A percentile compares a stretch with the other conserved stretches of the same genome.
Conservation (phyloP, 306 rosid genomes). For the Mucuna pruriens region DNA sequence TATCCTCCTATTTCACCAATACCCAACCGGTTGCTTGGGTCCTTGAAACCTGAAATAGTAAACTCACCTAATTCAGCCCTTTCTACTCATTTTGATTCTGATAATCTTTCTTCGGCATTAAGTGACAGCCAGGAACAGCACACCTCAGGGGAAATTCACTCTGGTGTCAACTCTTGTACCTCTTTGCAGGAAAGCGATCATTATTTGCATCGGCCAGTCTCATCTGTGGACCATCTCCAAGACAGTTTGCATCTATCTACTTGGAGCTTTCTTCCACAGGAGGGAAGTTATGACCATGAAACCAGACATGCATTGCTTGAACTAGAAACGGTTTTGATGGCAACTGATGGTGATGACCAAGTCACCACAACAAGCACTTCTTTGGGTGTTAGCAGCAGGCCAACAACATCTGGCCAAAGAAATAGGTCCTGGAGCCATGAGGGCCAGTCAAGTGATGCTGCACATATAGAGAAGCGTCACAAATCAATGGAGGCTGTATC, state of each 20-base stretch:
- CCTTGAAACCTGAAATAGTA: constrained; percentile 59
- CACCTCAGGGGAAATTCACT: constrained; percentile 58
- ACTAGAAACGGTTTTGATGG: constrained; percentile 76
- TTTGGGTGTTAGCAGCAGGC: constrained; percentile 44
- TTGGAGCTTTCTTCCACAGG: constrained; percentile 35
- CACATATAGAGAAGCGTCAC: constrained; percentile 54
- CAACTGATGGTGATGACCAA: constrained; percentile 58
- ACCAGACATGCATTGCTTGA: constrained; percentile 52
- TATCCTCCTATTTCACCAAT: constrained; percentile 49
- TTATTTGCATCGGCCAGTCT: constrained; percentile 34
- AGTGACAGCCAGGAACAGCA: constrained; percentile 67
- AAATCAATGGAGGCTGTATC: constrained; percentile 55
- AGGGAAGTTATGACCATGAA: constrained; percentile 44
- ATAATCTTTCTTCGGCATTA: constrained; percentile 45
- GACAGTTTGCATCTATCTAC: constrained; percentile 42
- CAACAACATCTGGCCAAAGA: constrained; percentile 40
- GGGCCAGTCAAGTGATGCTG: constrained; percentile 34
- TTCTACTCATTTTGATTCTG: constrained; percentile 58
- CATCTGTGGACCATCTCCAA: constrained; percentile 42
- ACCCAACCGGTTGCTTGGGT: constrained; percentile 54
- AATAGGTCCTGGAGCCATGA: constrained; percentile 37
- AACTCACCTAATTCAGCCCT: constrained; percentile 66
- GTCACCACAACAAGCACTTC: constrained; percentile 44
- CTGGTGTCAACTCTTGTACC: constrained; percentile 55
- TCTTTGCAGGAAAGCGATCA: constrained; percentile 56